Conservation (phyloP, 257 asterid species). For the Solanum tarapatanum region DNA sequence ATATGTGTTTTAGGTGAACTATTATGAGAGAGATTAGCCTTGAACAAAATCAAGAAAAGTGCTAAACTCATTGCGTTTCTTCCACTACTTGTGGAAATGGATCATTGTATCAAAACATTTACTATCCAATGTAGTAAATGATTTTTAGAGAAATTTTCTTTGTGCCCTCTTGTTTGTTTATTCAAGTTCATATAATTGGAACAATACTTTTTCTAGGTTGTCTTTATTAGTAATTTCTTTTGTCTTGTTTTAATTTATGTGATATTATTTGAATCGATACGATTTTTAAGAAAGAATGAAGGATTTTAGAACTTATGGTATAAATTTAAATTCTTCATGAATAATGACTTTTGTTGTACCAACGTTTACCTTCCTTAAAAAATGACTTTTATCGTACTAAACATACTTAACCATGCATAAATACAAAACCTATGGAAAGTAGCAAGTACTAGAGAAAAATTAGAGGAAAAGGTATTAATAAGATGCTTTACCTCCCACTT, state of each 20-base stretch:
- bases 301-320: background rate
- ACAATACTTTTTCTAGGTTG: background rate
- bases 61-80: background rate
- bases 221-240: background rate
- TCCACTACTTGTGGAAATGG: background rate
- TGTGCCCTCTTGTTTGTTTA: background rate
- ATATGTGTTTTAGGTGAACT: background rate
- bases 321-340: no score
- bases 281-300: background rate
- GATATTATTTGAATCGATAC: fast-evolving
- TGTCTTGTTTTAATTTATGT: no score
- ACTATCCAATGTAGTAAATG: background rate
- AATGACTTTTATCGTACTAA: background rate
- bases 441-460: background rate
- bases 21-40: background rate
- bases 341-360: no score
- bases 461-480: background rate
- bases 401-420: background rate
- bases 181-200: background rate
- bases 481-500: background rate
- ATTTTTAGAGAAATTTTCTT: background rate
- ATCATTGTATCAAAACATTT: background rate
- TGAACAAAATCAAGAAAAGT: background rate
- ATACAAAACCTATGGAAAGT: background rate
- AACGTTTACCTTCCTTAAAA: no score